phyloP scores from a whole-genome alignment of 1,284 basidiomycete species.

The Naganishia liquefaciens region DNA sequence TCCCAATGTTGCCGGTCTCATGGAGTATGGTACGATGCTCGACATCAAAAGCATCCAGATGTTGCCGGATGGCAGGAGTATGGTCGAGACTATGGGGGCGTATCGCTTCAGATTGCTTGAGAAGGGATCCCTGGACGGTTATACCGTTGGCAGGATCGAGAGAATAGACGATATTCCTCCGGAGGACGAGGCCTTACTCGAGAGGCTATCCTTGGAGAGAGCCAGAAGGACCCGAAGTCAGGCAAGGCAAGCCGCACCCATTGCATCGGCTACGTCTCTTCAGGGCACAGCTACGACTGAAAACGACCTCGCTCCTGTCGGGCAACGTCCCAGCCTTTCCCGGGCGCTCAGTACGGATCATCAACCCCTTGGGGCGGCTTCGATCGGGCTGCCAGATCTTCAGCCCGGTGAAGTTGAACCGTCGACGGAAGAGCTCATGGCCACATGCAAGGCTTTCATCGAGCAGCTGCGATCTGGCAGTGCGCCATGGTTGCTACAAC shows the following conservation, averaged over 20 bases:
- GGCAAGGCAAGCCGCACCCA: constrained; percentile 9
- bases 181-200: constrained; percentile 57
- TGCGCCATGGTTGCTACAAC: constrained; percentile 86
- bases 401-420: constrained; percentile 26
- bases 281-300: background rate
- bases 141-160: constrained; percentile 81
- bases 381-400: constrained; percentile 23
- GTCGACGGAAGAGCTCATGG: constrained; percentile 70
- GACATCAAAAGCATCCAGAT: constrained; percentile 83
- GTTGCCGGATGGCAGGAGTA: constrained; percentile 82
- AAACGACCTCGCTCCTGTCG: background rate
- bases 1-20: constrained; percentile 55
- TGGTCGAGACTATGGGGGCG: constrained; percentile 82
- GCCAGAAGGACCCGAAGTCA: constrained; percentile 48
- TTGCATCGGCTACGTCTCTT: background rate
- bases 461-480: constrained; percentile 75
- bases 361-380: constrained; percentile 34
- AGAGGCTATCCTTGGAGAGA: constrained; percentile 53
- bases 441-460: constrained; percentile 75
- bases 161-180: constrained; percentile 62
- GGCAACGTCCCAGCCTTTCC: constrained; percentile 2
- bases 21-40: constrained; percentile 84
- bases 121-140: constrained; percentile 78
- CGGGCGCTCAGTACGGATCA: constrained; percentile 16
- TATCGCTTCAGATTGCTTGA: constrained; percentile 84